phyloP scores from a whole-genome alignment of 805 yeast genomes.

The Torulaspora delbrueckii region DNA sequence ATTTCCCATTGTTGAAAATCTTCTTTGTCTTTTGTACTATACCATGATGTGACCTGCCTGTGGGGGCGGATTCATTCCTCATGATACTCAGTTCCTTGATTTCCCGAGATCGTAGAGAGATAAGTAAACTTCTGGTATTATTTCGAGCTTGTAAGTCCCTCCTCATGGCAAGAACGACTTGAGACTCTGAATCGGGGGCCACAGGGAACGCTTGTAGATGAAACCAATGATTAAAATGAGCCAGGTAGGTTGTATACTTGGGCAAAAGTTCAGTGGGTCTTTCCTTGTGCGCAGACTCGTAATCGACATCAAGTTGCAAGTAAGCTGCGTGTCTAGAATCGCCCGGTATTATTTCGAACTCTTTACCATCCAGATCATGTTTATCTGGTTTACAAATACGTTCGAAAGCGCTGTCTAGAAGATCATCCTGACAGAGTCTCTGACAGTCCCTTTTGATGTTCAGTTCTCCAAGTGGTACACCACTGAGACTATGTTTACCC shows the following conservation, averaged over 20 bases:
- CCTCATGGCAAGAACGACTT: constrained; percentile 48
- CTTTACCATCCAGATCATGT: constrained; percentile 2
- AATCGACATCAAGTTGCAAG: constrained; percentile 24
- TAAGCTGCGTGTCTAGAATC: constrained; percentile 27
- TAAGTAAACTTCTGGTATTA: constrained; percentile 30
- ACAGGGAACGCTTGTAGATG: constrained; percentile 51
- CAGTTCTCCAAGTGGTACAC: constrained; percentile 14
- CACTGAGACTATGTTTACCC: constrained; percentile 6
- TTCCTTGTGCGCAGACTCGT: constrained; percentile 11
- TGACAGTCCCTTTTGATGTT: constrained; percentile 26
- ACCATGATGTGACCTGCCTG: constrained; percentile 8
- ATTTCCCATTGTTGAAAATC: constrained; percentile 29
- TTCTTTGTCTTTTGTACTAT: constrained; percentile 29
- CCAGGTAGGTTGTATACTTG: constrained; percentile 26
- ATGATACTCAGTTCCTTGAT: constrained; percentile 33
- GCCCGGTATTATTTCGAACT: constrained; percentile 16
- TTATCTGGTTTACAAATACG: constrained; percentile 13
- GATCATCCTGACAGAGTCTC: constrained; percentile 25
- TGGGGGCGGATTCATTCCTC: constrained; percentile 16
- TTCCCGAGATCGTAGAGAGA: constrained; percentile 38
- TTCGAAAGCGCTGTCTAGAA: constrained; percentile 31
- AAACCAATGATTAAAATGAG: constrained; percentile 34
- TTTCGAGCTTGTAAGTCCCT: constrained; percentile 39
- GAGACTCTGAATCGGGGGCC: constrained; percentile 46
- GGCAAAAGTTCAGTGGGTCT: constrained; percentile 25